These are phyloP conservation scores for Glycine tomentella DNA, from an alignment of 306 rosid species.

Conservation along the genomic window DNA sequence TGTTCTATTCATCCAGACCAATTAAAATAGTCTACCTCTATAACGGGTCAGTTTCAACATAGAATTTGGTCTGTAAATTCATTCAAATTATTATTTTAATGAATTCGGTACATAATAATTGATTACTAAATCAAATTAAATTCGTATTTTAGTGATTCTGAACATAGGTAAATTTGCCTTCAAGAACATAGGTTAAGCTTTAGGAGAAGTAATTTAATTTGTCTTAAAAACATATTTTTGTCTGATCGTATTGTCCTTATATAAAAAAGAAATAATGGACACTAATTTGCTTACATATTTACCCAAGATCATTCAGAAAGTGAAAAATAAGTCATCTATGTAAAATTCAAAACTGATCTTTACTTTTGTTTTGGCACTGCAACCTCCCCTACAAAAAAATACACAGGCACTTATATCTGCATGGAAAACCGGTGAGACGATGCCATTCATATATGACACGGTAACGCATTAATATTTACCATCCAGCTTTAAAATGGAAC, in stretches of 20 bases:
- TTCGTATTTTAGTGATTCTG: neutral
- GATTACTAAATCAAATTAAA: neutral
- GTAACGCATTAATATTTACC: conserved; percentile 50
- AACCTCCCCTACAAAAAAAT: neutral
- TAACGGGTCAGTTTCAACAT: neutral
- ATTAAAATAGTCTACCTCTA: no score
- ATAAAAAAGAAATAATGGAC: neutral
- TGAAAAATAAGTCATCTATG: neutral
- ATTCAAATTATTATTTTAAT: neutral
- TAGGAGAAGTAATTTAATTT: no score
- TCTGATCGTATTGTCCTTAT: no score
- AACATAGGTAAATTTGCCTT: neutral
- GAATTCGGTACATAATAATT: conserved; percentile 1
- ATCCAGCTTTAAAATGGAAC: conserved; percentile 29
- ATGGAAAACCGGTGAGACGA: conserved; percentile 81
- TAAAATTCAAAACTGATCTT: conserved; percentile 24
- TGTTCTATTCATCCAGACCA: no score
- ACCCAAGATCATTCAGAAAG: neutral
- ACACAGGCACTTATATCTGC: conserved; percentile 83
- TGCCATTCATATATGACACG: conserved; percentile 97
- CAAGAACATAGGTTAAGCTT: no score
- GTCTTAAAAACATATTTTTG: no score
- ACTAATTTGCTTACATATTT: no score
- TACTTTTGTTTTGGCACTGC: neutral
- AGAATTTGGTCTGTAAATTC: neutral